These are phyloP conservation scores for Botryotinia globosa DNA, from an alignment of 2,329 filamentous ascomycete genomes.

Conservation along the genomic window DNA sequence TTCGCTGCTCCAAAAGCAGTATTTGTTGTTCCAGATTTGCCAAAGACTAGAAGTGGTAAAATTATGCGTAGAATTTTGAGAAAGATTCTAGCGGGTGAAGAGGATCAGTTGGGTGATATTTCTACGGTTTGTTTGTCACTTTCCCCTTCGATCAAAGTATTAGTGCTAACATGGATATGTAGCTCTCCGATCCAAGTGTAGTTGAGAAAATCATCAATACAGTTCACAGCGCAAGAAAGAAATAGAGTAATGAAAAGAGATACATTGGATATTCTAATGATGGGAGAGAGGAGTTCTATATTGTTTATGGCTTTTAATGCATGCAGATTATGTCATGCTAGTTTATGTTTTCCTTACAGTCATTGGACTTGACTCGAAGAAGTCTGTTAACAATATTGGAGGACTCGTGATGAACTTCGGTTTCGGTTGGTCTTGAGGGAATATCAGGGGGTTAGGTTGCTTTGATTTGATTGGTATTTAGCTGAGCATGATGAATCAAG, in stretches of 20 bases:
- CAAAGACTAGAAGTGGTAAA: slow-evolving; percentile 97
- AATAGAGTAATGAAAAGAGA: slow-evolving; percentile 24
- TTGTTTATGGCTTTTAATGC: neutral
- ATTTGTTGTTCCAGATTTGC: slow-evolving; percentile 86
- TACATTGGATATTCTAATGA: neutral
- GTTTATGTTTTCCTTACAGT: neutral
- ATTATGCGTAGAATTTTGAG: slow-evolving; percentile 97
- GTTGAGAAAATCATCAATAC: slow-evolving; percentile 85
- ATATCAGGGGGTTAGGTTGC: neutral
- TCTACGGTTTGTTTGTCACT: slow-evolving; percentile 61
- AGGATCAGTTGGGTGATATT: slow-evolving; percentile 92
- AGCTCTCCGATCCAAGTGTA: slow-evolving; percentile 86
- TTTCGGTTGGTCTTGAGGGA: neutral
- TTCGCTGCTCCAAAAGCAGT: slow-evolving; percentile 96
- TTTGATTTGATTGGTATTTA: neutral
- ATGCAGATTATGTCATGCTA: neutral
- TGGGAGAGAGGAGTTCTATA: neutral
- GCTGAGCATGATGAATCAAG: neutral
- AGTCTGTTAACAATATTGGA: neutral
- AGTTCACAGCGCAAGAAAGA: slow-evolving; percentile 47
- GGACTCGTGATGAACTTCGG: neutral
- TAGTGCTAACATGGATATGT: slow-evolving; percentile 21
- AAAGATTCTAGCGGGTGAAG: slow-evolving; percentile 96
- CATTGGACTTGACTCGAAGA: neutral
- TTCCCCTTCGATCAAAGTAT: slow-evolving; percentile 15